Evolutionary conservation across 192 early-diverging fungal genomes (phyloP), one percentile per base, ranked within the genome.

Genomic region (Entomortierella parvispora): DNA sequence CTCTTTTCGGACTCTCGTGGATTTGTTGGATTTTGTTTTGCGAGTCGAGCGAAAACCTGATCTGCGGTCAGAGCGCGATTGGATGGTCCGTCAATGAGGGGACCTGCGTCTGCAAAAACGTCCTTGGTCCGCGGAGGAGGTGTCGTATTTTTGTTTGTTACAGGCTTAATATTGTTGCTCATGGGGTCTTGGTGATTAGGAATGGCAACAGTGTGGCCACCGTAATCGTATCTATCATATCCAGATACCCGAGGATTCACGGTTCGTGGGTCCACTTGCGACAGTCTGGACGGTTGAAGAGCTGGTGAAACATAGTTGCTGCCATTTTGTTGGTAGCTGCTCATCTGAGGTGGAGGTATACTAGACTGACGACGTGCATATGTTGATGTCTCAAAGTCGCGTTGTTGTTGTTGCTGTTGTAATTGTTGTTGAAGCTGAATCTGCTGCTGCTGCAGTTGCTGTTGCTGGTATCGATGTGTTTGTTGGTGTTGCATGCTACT

Each of bases 1-100:
- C 72, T 43, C 28, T 68, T 77, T 9, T 77, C 65, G 2, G 65
- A 28, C 37, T 68, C 72, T 10, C 48, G 60, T 32, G 72, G 72
- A 40, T 67, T 77, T 0, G 58, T 68, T 4, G 72, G 72, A 25
- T 77, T 51, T 26, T 68, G 59, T 52, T 52, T 77, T 1, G 37
- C 57, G 9, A 77, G 40, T 0, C 45, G 72, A 6, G 72, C 64
- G 68, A 77, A 77, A 0, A 68, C 72, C 22, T 77, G 64, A 31
- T 77, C 65, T 31, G 53, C 25, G 0, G 17, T 46, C 22, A 52
- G 52, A 3, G 60, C 2, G 11, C 60, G 58, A 18, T 49, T 52
- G 3, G 57, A 14, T 15, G 60, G 28, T 8, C 46, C 15, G 1
- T 72, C 62, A 18, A 65, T 42, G 23, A 65, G 26, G 14, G 69